Conservation (phyloP, 371 early-diverging fungal species). For the Dipsacomyces acuminosporus region DNA sequence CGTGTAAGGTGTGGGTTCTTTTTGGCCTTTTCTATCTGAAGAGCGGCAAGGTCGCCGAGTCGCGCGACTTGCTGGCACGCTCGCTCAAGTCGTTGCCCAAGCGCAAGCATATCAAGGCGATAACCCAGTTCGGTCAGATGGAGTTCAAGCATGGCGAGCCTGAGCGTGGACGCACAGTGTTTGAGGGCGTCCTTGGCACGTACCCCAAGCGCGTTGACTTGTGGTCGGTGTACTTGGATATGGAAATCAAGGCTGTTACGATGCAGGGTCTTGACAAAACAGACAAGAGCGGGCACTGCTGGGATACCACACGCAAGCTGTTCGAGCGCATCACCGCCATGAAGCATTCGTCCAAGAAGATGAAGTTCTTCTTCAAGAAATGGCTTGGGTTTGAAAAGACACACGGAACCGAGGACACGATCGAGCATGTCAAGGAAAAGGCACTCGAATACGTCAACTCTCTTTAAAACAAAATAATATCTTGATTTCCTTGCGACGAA, state of each 20-base stretch:
- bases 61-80: slow-evolving; percentile 73
- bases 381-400: slow-evolving; percentile 91
- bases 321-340: slow-evolving; percentile 82
- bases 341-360: slow-evolving; percentile 92
- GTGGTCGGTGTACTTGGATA: slow-evolving; percentile 93
- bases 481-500: too few relatives aligned
- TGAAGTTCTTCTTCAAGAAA: slow-evolving; percentile 97
- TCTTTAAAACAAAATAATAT: slow-evolving; percentile 1
- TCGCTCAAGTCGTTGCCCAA: slow-evolving; percentile 79
- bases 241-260: slow-evolving; percentile 72
- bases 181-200: slow-evolving; percentile 87
- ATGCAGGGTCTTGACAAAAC: slow-evolving; percentile 5
- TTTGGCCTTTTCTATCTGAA: slow-evolving; percentile 75
- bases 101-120: slow-evolving; percentile 83
- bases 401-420: slow-evolving; percentile 67
- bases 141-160: slow-evolving; percentile 92
- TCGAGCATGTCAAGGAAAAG: slow-evolving; percentile 80
- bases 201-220: slow-evolving; percentile 92
- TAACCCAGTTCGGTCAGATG: slow-evolving; percentile 87
- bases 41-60: slow-evolving; percentile 55
- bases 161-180: slow-evolving; percentile 92
- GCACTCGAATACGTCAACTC: slow-evolving; percentile 82
- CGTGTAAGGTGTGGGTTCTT: slow-evolving; percentile 84
- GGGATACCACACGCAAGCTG: slow-evolving; percentile 59
- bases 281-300: slow-evolving; percentile 20